phyloP scores from a whole-genome alignment of 371 early-diverging fungal species.

The Mucor ambiguus region DNA sequence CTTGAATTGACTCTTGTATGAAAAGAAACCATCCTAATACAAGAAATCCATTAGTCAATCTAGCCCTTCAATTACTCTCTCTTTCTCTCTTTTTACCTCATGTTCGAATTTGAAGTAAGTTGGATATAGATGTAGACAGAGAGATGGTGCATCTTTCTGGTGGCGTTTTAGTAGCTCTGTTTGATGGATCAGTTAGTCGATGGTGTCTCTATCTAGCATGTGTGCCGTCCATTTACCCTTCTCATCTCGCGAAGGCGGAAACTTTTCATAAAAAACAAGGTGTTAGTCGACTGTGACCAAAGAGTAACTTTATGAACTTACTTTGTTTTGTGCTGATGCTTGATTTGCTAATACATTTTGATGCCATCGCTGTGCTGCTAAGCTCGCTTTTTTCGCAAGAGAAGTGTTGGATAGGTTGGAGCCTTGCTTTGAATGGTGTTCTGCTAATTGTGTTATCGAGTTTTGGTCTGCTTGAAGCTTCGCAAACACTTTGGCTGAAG shows the following conservation, averaged over 20 bases:
- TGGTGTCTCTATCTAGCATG: not conserved
- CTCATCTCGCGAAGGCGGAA: slow-evolving; percentile 19
- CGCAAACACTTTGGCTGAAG: slow-evolving; percentile 47
- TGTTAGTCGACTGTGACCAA: not conserved
- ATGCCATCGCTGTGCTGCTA: slow-evolving; percentile 17
- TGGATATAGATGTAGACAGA: slow-evolving; percentile 59
- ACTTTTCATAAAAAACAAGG: slow-evolving; percentile 3
- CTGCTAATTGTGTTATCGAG: slow-evolving; percentile 45
- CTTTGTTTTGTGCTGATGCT: slow-evolving; percentile 7
- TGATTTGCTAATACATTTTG: slow-evolving; percentile 5
- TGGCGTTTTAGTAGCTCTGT: slow-evolving; percentile 51
- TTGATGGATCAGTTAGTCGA: not conserved
- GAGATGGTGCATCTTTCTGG: slow-evolving; percentile 50
- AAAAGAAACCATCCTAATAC: slow-evolving; percentile 61
- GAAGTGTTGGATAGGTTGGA: slow-evolving; percentile 24
- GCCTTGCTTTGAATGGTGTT: slow-evolving; percentile 45
- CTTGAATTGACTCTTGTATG: slow-evolving; percentile 67
- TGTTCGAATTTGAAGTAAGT: slow-evolving; percentile 70
- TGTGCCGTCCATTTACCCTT: slow-evolving; percentile 13
- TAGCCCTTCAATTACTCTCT: not conserved
- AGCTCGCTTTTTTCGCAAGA: slow-evolving; percentile 5
- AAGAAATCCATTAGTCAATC: not conserved
- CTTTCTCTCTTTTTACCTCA: slow-evolving; percentile 50
- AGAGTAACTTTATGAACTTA: slow-evolving; percentile 1
- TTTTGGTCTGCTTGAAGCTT: slow-evolving; percentile 45